Percentiles rank a stretch among this genome's conserved stretches.
Conservation (phyloP, 139 green algal species). For the Closterium sp. region DNA sequence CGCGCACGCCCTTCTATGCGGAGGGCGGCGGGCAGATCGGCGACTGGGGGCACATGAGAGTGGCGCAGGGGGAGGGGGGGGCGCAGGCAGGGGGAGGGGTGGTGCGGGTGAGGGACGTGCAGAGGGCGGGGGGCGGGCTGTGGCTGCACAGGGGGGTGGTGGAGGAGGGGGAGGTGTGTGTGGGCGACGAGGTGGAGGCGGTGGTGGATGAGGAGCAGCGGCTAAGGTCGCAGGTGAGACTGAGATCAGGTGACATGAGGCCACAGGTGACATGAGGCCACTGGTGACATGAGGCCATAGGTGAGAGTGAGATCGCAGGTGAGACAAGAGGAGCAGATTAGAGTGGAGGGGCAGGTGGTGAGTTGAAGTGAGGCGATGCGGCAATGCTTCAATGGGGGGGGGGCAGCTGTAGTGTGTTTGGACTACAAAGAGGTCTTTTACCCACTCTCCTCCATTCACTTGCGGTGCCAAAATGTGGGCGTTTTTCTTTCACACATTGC, state of each 20-base stretch:
- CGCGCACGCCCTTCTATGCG: constrained; percentile 83
- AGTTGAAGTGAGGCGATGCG: too few species aligned
- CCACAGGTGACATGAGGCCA: not conserved
- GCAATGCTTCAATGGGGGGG: too few species aligned
- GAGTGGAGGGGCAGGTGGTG: too few species aligned
- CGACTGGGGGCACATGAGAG: constrained; percentile 57
- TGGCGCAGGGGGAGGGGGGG: not conserved
- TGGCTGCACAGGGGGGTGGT: constrained; percentile 72
- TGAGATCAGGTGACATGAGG: too few species aligned
- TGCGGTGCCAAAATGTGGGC: too few species aligned
- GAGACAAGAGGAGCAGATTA: too few species aligned
- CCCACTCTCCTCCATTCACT: too few species aligned
- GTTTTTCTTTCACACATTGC: not conserved
- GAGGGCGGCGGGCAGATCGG: constrained; percentile 77
- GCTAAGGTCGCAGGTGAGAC: not conserved
- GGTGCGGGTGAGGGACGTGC: constrained; percentile 58
- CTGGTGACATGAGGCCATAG: not conserved
- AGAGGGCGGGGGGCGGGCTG: constrained; percentile 76
- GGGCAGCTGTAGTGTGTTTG: too few species aligned
- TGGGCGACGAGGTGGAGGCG: constrained; percentile 51
- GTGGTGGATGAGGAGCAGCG: constrained; percentile 64
- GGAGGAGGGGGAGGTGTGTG: constrained; percentile 2
- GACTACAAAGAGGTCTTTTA: too few species aligned
- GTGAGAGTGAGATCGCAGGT: not conserved
- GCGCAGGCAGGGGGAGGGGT: not conserved